phyloP scores from a whole-genome alignment of 2,329 filamentous ascomycete species.

The Aspergillus sp. region DNA sequence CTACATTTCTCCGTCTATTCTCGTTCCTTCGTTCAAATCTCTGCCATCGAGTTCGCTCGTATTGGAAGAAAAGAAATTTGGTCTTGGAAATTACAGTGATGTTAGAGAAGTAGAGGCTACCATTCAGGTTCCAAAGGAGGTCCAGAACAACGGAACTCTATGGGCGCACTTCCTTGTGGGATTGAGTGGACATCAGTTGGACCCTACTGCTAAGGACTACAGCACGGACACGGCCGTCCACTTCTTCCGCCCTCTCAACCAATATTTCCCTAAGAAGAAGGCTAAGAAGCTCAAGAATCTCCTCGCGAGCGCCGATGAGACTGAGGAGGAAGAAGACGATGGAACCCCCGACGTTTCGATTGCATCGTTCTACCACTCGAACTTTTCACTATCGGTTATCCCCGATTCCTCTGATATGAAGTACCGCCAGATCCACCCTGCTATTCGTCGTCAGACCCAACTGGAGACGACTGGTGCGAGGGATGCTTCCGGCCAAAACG shows the following conservation, averaged over 20 bases:
- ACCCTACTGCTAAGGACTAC: slow-evolving; percentile 71
- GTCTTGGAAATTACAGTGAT: slow-evolving; percentile 75
- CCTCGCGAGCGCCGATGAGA: slow-evolving; percentile 57
- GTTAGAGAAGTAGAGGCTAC: slow-evolving; percentile 73
- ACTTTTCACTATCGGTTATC: slow-evolving; percentile 85
- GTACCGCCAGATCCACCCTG: slow-evolving; percentile 68
- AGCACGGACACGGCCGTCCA: slow-evolving; percentile 76
- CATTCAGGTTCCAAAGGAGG: slow-evolving; percentile 73
- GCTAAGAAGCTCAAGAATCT: slow-evolving; percentile 82
- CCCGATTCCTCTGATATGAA: slow-evolving; percentile 72
- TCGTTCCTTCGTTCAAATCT: slow-evolving; percentile 63
- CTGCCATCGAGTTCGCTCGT: slow-evolving; percentile 69
- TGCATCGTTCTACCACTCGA: slow-evolving; percentile 89
- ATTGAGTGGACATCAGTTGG: slow-evolving; percentile 71
- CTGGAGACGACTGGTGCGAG: slow-evolving; percentile 79
- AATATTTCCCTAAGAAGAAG: slow-evolving; percentile 91
- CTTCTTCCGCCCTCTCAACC: slow-evolving; percentile 81
- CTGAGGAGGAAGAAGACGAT: slow-evolving; percentile 51
- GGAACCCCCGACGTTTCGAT: slow-evolving; percentile 66
- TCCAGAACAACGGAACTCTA: slow-evolving; percentile 89
- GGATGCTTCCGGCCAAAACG: slow-evolving; percentile 80
- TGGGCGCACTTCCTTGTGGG: slow-evolving; percentile 94
- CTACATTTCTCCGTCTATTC: slow-evolving; percentile 75
- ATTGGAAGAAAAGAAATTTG: slow-evolving; percentile 76
- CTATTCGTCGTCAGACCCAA: slow-evolving; percentile 72